phyloP scores from a whole-genome alignment of 306 rosid species.

The Senna siamea region DNA sequence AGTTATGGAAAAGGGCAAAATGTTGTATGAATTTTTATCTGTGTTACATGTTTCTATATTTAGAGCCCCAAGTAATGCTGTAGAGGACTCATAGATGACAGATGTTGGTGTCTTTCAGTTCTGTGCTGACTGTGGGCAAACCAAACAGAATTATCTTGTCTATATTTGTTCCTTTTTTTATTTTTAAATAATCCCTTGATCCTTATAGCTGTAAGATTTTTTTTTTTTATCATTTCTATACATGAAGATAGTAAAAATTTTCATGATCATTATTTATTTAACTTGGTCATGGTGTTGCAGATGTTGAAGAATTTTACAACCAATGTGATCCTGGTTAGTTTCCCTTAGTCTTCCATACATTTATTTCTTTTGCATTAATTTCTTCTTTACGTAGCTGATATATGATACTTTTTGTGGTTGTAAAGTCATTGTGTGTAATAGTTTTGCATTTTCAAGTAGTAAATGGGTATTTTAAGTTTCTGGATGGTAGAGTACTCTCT shows the following conservation, averaged over 20 bases:
- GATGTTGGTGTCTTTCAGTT: neutral
- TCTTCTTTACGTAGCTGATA: neutral
- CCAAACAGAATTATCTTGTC: neutral
- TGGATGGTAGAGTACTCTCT: slow-evolving; percentile 6
- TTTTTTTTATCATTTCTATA: neutral
- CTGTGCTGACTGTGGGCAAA: neutral
- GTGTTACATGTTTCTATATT: slow-evolving; percentile 17
- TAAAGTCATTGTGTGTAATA: neutral
- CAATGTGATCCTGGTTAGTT: slow-evolving; percentile 88
- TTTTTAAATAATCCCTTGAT: neutral
- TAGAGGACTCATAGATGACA: neutral
- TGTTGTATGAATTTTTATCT: neutral
- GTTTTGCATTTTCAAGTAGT: neutral
- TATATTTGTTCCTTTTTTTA: neutral
- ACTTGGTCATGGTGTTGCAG: slow-evolving; percentile 50
- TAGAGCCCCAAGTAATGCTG: neutral
- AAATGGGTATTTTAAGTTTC: neutral
- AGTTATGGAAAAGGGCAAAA: neutral
- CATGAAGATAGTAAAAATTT: neutral
- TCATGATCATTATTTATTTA: slow-evolving; percentile 23
- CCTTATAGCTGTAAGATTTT: neutral
- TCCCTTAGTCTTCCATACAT: neutral
- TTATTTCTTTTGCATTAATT: neutral
- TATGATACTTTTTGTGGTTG: neutral
- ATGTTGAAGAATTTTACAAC: slow-evolving; percentile 71